These are phyloP conservation scores for Penicillium parvum DNA, from an alignment of 495 filamentous ascomycete species.

Conservation along the genomic window DNA sequence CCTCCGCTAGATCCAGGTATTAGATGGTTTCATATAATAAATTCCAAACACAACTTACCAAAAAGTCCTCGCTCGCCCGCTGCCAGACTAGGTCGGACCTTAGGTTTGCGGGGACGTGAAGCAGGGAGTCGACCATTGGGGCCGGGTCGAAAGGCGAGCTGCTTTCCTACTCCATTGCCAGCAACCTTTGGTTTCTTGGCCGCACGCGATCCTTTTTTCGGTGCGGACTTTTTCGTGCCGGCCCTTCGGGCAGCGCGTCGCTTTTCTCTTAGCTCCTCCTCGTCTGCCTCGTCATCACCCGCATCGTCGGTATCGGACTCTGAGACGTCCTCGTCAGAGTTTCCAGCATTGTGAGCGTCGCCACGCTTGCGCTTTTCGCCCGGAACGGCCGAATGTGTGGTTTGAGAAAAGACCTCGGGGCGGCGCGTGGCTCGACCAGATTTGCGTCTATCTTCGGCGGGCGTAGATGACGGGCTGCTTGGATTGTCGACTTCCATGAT, in stretches of 20 bases:
- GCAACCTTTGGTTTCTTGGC: conserved; percentile 54
- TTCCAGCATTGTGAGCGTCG: conserved; percentile 31
- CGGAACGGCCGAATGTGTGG: conserved; percentile 27
- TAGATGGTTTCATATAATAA: not conserved
- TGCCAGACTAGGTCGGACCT: conserved; percentile 59
- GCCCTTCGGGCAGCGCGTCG: conserved; percentile 42
- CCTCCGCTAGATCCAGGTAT: conserved; percentile 54
- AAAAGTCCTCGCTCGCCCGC: conserved; percentile 68
- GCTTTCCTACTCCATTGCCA: conserved; percentile 52
- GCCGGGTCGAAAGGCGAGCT: conserved; percentile 47
- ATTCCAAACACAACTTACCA: conserved; percentile 48
- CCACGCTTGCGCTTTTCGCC: conserved; percentile 54
- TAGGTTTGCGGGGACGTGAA: conserved; percentile 49
- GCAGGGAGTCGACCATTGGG: conserved; percentile 38
- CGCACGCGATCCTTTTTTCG: conserved; percentile 29
- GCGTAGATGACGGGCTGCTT: conserved; percentile 24
- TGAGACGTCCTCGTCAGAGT: conserved; percentile 41
- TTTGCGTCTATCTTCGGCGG: conserved; percentile 62
- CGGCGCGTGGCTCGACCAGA: conserved; percentile 77
- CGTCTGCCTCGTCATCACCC: conserved; percentile 55
- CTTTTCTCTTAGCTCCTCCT: conserved; percentile 61
- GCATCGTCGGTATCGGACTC: conserved; percentile 47
- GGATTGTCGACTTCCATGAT: conserved; percentile 37
- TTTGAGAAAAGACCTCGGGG: conserved; percentile 60
- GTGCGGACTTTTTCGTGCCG: conserved; percentile 60